phyloP scores from a whole-genome alignment of 1,139 yeast genomes.

The Pichiaceae sp. region DNA sequence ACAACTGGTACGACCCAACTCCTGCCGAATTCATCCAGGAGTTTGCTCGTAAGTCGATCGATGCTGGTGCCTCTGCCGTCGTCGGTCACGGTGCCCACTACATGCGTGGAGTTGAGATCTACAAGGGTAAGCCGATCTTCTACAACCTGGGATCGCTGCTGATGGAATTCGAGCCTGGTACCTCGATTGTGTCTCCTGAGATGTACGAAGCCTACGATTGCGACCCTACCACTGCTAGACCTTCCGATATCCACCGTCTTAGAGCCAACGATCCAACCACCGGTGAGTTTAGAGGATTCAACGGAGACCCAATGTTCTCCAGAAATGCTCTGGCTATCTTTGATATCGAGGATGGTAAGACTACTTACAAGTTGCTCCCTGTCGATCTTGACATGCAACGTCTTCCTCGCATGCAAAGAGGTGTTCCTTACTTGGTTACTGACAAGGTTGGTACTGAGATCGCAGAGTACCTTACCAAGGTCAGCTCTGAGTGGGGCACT shows the following conservation, averaged over 20 bases:
- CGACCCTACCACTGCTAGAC: constrained; percentile 16
- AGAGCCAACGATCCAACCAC: constrained; percentile 17
- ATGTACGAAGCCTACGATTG: constrained; percentile 17
- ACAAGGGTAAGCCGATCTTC: constrained; percentile 20
- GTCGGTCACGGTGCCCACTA: constrained; percentile 23
- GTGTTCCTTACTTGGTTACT: constrained; percentile 18
- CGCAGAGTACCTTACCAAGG: constrained; percentile 15
- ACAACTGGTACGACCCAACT: constrained; percentile 19
- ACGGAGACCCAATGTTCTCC: constrained; percentile 17
- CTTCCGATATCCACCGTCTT: constrained; percentile 18
- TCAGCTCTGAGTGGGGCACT: constrained; percentile 19
- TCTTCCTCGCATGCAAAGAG: constrained; percentile 14
- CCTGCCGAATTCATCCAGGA: constrained; percentile 20
- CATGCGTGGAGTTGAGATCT: constrained; percentile 22
- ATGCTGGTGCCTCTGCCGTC: constrained; percentile 19
- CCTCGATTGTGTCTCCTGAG: constrained; percentile 17
- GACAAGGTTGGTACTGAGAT: constrained; percentile 15
- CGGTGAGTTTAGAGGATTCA: constrained; percentile 19
- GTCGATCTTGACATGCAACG: constrained; percentile 19
- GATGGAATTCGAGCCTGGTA: constrained; percentile 21
- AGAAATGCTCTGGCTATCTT: constrained; percentile 19
- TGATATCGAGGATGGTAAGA: constrained; percentile 10
- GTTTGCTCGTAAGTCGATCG: constrained; percentile 17
- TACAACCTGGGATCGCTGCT: constrained; percentile 19
- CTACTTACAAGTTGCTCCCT: constrained; percentile 16